Evolutionary conservation across 2,329 filamentous ascomycete species (phyloP).

Genomic region (Pseudogymnoascus sp.): DNA sequence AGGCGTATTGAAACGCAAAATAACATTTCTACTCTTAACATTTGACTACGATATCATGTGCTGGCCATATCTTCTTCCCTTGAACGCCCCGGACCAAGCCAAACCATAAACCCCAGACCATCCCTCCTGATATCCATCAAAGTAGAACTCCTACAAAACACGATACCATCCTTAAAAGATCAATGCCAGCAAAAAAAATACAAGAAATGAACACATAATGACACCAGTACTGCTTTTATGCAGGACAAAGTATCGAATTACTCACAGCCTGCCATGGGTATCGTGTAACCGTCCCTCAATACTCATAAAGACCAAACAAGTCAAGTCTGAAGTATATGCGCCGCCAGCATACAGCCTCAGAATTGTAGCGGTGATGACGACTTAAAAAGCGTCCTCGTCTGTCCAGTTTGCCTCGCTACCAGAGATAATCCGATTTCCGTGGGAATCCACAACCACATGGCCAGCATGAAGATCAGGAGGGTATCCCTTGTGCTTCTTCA

Average conservation of each 20-base stretch:
- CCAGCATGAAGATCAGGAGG: constrained; percentile 41
- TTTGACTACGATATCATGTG: not conserved
- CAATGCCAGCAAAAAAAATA: not conserved
- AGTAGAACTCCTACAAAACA: constrained; percentile 6
- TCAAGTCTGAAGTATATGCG: not conserved
- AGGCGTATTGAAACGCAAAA: not conserved
- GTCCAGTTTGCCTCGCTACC: constrained; percentile 55
- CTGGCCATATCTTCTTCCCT: not conserved
- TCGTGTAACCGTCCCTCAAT: constrained; percentile 5
- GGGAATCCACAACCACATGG: constrained; percentile 39
- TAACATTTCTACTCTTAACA: constrained; percentile 5
- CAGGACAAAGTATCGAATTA: not conserved
- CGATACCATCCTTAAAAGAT: not conserved
- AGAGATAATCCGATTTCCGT: constrained; percentile 51
- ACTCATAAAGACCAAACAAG: not conserved
- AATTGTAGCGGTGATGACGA: not conserved
- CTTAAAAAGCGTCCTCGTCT: constrained; percentile 51
- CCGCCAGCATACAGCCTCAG: not conserved
- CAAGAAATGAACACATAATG: constrained; percentile 5
- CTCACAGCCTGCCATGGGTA: not conserved
- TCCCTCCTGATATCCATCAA: constrained; percentile 4
- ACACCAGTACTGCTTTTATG: not conserved
- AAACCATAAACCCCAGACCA: not conserved
- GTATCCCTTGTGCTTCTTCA: constrained; percentile 47
- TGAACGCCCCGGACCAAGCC: not conserved